Percentiles rank a stretch among this genome's conserved stretches.
These are phyloP conservation scores for Chondrostereum purpureum DNA, from an alignment of 1,284 basidiomycete species.

Conservation along the genomic window DNA sequence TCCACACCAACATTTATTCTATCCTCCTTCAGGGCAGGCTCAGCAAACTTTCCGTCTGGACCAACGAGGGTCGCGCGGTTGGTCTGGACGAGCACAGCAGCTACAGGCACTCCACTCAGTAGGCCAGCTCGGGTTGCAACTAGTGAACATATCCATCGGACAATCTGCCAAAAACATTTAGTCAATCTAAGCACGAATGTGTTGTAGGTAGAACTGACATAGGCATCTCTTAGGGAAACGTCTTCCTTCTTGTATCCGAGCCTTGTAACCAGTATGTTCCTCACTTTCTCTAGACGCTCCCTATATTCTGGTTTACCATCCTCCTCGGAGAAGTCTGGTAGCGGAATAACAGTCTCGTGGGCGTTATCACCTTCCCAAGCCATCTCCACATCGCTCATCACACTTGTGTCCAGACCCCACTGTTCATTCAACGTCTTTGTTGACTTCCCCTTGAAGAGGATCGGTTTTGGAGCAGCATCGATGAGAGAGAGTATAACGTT, in stretches of 20 bases:
- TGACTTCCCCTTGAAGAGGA: slow-evolving; percentile 79
- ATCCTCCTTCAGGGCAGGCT: slow-evolving; percentile 30
- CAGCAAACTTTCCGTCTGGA: slow-evolving; percentile 29
- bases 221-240: slow-evolving; percentile 62
- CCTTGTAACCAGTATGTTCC: slow-evolving; percentile 52
- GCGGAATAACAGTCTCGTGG: slow-evolving; percentile 5
- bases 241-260: slow-evolving; percentile 51
- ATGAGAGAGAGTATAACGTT: slow-evolving; percentile 83
- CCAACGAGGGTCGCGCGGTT: slow-evolving; percentile 46
- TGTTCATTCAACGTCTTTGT: slow-evolving; percentile 75
- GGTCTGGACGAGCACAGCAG: slow-evolving; percentile 82
- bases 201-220: slow-evolving; percentile 29
- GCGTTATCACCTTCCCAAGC: slow-evolving; percentile 51
- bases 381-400: slow-evolving; percentile 84
- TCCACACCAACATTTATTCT: slow-evolving; percentile 4
- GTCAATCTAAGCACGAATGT: neutral
- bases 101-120: slow-evolving; percentile 83
- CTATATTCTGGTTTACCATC: neutral
- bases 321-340: slow-evolving; percentile 27
- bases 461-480: slow-evolving; percentile 64
- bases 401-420: slow-evolving; percentile 90
- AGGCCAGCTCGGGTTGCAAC: slow-evolving; percentile 81
- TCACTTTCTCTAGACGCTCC: slow-evolving; percentile 43
- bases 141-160: slow-evolving; percentile 72
- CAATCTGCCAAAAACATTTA: slow-evolving; percentile 41